A percentile compares a stretch with the other conserved stretches of the same genome.
Evolutionary conservation across 768 basidiomycete species (phyloP).

Genomic region (Hemileccinum rubropunctum): DNA sequence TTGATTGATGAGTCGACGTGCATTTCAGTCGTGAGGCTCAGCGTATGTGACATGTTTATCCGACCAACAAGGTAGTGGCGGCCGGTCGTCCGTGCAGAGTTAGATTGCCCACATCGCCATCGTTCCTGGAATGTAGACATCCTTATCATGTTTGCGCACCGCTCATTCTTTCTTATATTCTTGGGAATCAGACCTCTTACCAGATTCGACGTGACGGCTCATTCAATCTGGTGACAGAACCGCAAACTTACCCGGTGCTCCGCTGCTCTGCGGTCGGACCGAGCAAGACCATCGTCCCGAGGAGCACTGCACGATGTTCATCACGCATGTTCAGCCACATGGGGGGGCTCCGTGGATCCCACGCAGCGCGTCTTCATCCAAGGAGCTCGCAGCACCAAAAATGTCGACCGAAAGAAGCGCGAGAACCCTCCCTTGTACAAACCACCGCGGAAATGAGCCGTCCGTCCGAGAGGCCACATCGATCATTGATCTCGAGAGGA

Average conservation of each 20-base stretch:
- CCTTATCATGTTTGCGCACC: not conserved
- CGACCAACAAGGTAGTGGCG: constrained; percentile 22
- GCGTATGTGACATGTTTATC: constrained; percentile 10
- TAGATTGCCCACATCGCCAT: constrained; percentile 1
- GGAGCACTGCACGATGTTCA: not conserved
- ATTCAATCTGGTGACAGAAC: constrained; percentile 7
- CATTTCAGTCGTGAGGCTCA: not conserved
- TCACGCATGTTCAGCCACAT: constrained; percentile 4
- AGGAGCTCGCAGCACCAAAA: constrained; percentile 9
- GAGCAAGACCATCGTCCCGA: not conserved
- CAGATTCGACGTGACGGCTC: constrained; percentile 2
- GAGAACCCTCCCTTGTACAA: constrained; percentile 5
- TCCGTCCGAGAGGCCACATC: constrained; percentile 12
- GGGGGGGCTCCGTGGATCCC: constrained; percentile 4
- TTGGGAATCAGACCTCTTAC: not conserved
- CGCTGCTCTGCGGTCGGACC: not conserved
- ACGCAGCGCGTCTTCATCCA: constrained; percentile 3
- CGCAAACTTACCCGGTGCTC: not conserved
- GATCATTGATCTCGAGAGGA: constrained; percentile 19
- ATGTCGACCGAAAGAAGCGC: constrained; percentile 7
- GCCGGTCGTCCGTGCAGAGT: constrained; percentile 1
- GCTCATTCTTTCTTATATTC: not conserved
- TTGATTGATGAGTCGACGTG: not conserved
- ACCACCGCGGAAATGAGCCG: constrained; percentile 25
- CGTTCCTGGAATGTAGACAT: constrained; percentile 8